Conservation (phyloP, 2,329 filamentous ascomycete genomes). For the Gnomoniopsis sp. region DNA sequence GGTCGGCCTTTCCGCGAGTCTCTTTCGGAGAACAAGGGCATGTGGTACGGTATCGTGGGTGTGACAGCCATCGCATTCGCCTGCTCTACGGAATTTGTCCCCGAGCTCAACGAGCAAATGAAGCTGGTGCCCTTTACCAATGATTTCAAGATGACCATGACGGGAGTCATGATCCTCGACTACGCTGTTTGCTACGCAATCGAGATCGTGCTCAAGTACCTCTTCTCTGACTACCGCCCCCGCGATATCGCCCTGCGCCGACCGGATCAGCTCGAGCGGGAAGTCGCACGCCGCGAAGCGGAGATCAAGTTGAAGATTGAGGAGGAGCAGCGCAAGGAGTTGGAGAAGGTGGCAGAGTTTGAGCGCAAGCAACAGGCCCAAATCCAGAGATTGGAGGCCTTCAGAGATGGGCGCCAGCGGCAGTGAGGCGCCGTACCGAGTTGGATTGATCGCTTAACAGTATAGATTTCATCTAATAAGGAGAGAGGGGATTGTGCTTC, state of each 20-base stretch:
- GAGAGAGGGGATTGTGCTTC: not conserved
- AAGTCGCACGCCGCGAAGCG: constrained; percentile 64
- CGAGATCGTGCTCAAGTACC: constrained; percentile 77
- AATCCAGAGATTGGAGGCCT: constrained; percentile 44
- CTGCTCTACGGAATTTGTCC: constrained; percentile 91
- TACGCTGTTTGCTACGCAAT: constrained; percentile 84
- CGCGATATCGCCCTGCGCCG: constrained; percentile 89
- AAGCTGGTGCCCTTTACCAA: constrained; percentile 84
- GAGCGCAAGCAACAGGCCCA: constrained; percentile 55
- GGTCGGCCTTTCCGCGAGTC: constrained; percentile 95
- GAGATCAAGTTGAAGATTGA: constrained; percentile 48
- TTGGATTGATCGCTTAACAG: not conserved
- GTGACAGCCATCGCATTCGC: constrained; percentile 89
- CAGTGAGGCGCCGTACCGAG: not conserved
- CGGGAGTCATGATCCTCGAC: constrained; percentile 79
- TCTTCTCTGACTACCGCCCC: constrained; percentile 88
- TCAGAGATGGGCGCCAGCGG: constrained; percentile 36
- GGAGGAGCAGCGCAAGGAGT: constrained; percentile 46
- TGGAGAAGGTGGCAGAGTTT: constrained; percentile 56
- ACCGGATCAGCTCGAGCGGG: constrained; percentile 79
- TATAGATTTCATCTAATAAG: not conserved
- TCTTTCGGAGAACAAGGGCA: constrained; percentile 91
- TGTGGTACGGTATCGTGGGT: constrained; percentile 95
- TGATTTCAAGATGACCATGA: constrained; percentile 88
- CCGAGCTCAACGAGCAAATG: constrained; percentile 91